phyloP scores from a whole-genome alignment of 2,329 filamentous ascomycete species.

The Alternaria conjuncta region DNA sequence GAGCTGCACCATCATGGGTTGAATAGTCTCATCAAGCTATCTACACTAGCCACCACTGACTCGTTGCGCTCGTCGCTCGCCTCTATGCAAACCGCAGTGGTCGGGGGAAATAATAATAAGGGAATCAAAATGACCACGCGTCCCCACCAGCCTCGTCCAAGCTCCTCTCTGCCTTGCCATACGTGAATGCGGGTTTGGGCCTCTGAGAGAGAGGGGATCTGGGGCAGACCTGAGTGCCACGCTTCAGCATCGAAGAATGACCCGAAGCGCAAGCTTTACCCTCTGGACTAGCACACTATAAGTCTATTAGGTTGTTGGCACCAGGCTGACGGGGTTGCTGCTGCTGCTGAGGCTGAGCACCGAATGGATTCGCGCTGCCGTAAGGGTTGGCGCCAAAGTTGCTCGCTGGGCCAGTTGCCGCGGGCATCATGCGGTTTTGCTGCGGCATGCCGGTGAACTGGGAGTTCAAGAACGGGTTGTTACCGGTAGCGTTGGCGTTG shows the following conservation, averaged over 20 bases:
- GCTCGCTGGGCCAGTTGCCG: slow-evolving; percentile 59
- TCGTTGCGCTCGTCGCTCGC: neutral
- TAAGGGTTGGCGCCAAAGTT: slow-evolving; percentile 54
- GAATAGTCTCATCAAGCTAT: slow-evolving; percentile 4
- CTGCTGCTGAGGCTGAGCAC: slow-evolving; percentile 48
- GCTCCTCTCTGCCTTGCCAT: neutral
- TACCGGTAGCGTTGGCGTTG: slow-evolving; percentile 72
- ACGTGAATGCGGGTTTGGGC: neutral
- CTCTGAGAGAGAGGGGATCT: neutral
- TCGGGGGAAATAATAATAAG: slow-evolving; percentile 17
- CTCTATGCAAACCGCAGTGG: slow-evolving; percentile 10
- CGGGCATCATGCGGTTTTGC: slow-evolving; percentile 55
- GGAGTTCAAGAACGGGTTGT: slow-evolving; percentile 86
- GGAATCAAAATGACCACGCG: slow-evolving; percentile 25
- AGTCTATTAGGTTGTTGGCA: slow-evolving; percentile 67
- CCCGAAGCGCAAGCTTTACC: neutral
- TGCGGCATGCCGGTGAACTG: slow-evolving; percentile 76
- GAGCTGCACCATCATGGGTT: neutral
- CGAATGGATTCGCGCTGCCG: slow-evolving; percentile 63
- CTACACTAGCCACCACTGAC: slow-evolving; percentile 11
- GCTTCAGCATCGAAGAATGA: slow-evolving; percentile 2
- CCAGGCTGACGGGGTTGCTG: slow-evolving; percentile 50
- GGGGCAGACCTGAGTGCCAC: neutral
- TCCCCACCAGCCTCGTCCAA: neutral
- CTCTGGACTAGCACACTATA: slow-evolving; percentile 46